These are phyloP conservation scores for Pontederia crassipes DNA, from an alignment of 176 grass and related monocot species.

Conservation along the genomic window DNA sequence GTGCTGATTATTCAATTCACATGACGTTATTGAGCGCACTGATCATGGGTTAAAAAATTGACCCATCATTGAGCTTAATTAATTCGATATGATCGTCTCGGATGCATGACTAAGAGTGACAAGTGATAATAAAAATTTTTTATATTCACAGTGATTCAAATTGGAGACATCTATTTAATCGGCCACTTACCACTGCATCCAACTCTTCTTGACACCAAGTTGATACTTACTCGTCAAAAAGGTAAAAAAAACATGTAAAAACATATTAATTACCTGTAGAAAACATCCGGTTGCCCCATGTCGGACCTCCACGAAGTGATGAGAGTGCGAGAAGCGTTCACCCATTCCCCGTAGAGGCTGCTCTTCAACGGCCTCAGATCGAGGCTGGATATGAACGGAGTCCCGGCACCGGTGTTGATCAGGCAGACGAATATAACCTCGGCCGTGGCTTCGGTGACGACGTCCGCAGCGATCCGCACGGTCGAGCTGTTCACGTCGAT, in stretches of 20 bases:
- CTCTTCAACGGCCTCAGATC: conserved; percentile 39
- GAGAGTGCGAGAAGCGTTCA: conserved; percentile 26
- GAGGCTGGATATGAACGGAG: conserved; percentile 50
- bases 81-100: too few species aligned
- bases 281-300: conserved; percentile 9
- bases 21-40: too few species aligned
- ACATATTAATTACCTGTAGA: conserved; percentile 15
- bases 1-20: too few species aligned
- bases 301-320: conserved; percentile 7
- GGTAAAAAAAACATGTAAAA: not conserved
- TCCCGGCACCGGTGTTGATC: conserved; percentile 33
- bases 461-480: not conserved
- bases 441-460: conserved; percentile 9
- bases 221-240: not conserved
- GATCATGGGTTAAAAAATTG: too few species aligned
- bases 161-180: too few species aligned
- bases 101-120: too few species aligned
- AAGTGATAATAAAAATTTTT: too few species aligned
- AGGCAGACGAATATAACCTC: conserved; percentile 37
- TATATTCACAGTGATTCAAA: too few species aligned
- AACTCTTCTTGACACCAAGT: too few species aligned
- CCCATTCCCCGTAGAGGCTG: conserved; percentile 18
- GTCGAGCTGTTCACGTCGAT: conserved; percentile 24
- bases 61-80: too few species aligned
- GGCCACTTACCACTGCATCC: too few species aligned